These are phyloP conservation scores for Acrocalymma vagum DNA, from an alignment of 2,329 filamentous ascomycete species.

Conservation along the genomic window DNA sequence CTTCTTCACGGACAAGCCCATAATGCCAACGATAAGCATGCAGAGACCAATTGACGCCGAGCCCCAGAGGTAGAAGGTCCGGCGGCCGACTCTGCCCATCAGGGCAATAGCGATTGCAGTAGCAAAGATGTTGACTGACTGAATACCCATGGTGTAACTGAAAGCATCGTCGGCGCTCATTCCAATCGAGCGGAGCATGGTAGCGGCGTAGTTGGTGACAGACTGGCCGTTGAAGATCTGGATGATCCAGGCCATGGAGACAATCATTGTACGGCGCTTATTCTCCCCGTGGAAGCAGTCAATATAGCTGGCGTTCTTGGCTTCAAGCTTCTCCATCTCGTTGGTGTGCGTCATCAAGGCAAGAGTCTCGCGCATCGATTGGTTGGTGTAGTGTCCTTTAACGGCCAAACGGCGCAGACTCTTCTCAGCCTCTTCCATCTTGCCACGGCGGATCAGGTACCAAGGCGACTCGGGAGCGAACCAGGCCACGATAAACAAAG, in stretches of 20 bases:
- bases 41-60: conserved; percentile 49
- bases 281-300: conserved; percentile 78
- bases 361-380: conserved; percentile 60
- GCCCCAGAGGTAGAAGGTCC: conserved; percentile 51
- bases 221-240: conserved; percentile 39
- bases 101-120: conserved; percentile 80
- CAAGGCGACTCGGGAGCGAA: conserved; percentile 58
- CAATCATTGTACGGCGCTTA: conserved; percentile 65
- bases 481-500: conserved; percentile 10
- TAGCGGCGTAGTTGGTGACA: conserved; percentile 39
- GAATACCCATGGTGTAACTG: conserved; percentile 58
- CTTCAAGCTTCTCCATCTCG: conserved; percentile 73
- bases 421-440: conserved; percentile 67
- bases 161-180: conserved; percentile 44
- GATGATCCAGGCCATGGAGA: conserved; percentile 55
- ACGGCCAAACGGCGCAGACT: conserved; percentile 62
- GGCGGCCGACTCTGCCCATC: conserved; percentile 79
- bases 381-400: conserved; percentile 66
- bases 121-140: conserved; percentile 72
- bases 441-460: conserved; percentile 73
- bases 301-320: conserved; percentile 71
- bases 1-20: conserved; percentile 16
- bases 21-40: conserved; percentile 60
- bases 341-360: conserved; percentile 89
- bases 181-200: conserved; percentile 52